A percentile compares a stretch with the other conserved stretches of the same genome.
Conservation (phyloP, 2,329 filamentous ascomycete genomes). For the Xylaria digitata region DNA sequence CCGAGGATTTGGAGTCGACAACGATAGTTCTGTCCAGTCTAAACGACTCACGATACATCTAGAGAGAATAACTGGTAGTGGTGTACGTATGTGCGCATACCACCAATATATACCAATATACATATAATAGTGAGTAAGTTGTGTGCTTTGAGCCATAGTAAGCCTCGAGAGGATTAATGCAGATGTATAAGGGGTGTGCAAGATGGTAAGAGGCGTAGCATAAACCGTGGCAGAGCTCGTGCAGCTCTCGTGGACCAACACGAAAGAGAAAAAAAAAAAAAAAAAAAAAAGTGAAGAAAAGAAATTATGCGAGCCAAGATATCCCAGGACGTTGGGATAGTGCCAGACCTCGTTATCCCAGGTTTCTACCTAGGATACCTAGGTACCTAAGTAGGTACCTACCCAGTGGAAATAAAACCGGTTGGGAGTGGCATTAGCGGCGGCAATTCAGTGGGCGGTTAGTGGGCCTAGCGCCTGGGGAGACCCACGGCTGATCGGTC, state of each 20-base stretch:
- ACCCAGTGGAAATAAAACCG: not conserved
- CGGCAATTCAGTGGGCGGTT: constrained; percentile 30
- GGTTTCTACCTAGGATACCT: not conserved
- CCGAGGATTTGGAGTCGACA: not conserved
- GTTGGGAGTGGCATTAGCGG: constrained; percentile 30
- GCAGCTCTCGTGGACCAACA: constrained; percentile 12
- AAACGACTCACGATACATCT: constrained; percentile 1
- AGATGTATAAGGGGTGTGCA: constrained; percentile 11
- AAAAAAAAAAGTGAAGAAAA: constrained; percentile 21
- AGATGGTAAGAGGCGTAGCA: constrained; percentile 17
- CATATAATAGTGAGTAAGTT: no score
- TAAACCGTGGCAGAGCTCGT: constrained; percentile 2
- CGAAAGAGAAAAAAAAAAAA: not conserved
- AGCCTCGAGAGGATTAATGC: constrained; percentile 7
- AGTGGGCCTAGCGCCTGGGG: constrained; percentile 22
- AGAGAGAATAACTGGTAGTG: not conserved
- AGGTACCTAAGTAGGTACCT: not conserved
- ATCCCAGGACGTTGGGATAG: constrained; percentile 19
- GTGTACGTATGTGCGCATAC: not conserved
- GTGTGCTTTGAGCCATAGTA: not conserved
- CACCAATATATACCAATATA: no score
- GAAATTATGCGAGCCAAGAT: constrained; percentile 26
- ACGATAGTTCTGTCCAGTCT: not conserved
- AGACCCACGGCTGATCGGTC: not conserved
- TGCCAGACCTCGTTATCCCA: not conserved